Evolutionary conservation across 192 early-diverging fungal species (phyloP).

Genomic region (Irineochytrium annulatum): DNA sequence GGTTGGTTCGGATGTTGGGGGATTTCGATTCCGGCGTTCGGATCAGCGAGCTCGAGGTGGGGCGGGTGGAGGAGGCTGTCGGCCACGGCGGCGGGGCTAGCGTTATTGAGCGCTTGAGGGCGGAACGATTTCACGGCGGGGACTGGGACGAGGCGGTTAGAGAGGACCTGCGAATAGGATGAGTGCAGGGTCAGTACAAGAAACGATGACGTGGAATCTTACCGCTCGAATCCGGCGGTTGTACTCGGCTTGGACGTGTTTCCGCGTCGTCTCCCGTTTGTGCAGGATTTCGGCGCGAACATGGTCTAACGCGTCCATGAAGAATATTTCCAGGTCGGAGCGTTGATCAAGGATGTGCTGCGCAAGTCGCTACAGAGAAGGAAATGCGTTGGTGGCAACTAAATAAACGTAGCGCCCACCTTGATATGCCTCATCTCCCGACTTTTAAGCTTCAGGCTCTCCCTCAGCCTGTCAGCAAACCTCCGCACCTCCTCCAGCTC

Average conservation of each 20-base stretch:
- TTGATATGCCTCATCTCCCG: conserved; percentile 60
- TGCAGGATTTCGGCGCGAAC: conserved; percentile 39
- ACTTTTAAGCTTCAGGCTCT: conserved; percentile 36
- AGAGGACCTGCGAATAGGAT: conserved; percentile 22
- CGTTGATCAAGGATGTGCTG: conserved; percentile 61
- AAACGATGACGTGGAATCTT: not conserved
- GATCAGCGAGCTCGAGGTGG: not conserved
- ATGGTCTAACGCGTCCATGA: conserved; percentile 57
- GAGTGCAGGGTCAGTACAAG: not conserved
- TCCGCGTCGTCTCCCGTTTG: conserved; percentile 28
- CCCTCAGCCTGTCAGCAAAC: conserved; percentile 32
- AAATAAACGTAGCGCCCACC: conserved; percentile 18
- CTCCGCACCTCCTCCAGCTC: conserved; percentile 53
- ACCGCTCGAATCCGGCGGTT: conserved; percentile 47
- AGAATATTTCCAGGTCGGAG: conserved; percentile 57
- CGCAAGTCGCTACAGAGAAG: conserved; percentile 41
- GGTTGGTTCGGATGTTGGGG: too few relatives aligned
- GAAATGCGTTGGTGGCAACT: not conserved
- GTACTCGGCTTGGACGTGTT: conserved; percentile 36
- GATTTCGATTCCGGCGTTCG: conserved; percentile 5
- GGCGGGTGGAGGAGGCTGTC: conserved; percentile 2
- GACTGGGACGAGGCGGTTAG: conserved; percentile 17
- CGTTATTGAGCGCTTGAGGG: conserved; percentile 12
- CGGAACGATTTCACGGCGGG: conserved; percentile 36
- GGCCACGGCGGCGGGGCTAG: conserved; percentile 17